Evolutionary conservation across 352 stramenopile genomes (phyloP), one percentile per base, ranked within the genome.

Genomic region (Pythium dissimile): DNA sequence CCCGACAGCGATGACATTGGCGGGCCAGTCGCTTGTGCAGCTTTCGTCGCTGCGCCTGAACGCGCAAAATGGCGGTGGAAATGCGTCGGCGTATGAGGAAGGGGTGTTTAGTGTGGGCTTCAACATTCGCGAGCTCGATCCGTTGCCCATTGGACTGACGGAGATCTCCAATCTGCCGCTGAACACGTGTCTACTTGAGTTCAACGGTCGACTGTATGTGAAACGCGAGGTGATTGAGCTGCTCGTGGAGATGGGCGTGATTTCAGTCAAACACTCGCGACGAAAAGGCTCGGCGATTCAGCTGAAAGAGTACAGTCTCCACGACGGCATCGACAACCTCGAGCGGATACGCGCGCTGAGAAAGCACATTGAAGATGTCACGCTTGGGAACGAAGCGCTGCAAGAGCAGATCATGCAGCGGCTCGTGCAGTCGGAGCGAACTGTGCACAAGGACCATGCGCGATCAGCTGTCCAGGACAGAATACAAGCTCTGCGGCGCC

Each of bases 141-240:
- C 77, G 46, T 69, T 92, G 18, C 82, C 82, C 2, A 71, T 87
- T 44, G 55, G 49, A 4, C 53, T 92, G 6, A 63, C 75, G 7
- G 82, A 92, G 37, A 62, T 89, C 45, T 65, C 68, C 21, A 92
- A 86, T 41, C 57, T 92, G 30, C 82, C 82, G n/a, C 54, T 92
- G 45, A 92, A 92, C 46, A 90, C 82, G 49, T 90, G 80, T 50
- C 66, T 92, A 11, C 86, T 92, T 13, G 82, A 92, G 62, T 89
- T 92, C 52, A 75, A 72, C 20, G 73, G 77, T 11, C 70, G 82
- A 23, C 67, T 60, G 24, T 90, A 86, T 53, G 79, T 92, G 38
- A 77, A 88, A 32, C 79, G 78, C 38, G 80, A 88, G 35, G 70
- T 89, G 46, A 62, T 86, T 43, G 80, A 92, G 45, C 58, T 89